Percentiles rank a stretch among this genome's conserved stretches.
phyloP scores from a whole-genome alignment of 129 eudicot genomes.

The Flaveria brownii region DNA sequence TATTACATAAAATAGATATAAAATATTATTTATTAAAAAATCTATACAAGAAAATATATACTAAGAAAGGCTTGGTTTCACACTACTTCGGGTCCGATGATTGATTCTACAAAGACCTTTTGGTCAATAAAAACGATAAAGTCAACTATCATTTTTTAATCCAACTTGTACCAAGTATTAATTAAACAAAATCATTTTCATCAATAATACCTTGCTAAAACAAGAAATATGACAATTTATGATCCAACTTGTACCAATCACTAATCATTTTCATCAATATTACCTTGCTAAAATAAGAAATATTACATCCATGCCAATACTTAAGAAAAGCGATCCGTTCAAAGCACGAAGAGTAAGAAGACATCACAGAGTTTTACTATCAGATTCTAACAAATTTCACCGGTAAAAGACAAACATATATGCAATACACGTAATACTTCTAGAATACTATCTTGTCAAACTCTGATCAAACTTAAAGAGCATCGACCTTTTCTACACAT shows the following conservation, averaged over 20 bases:
- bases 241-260: too few relatives aligned
- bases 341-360: too few relatives aligned
- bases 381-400: too few relatives aligned
- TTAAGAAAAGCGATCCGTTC: too few relatives aligned
- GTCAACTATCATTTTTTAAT: neutral
- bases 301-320: neutral
- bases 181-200: neutral
- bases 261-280: neutral
- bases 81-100: conserved; percentile 19
- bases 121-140: neutral
- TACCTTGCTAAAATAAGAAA: neutral
- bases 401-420: too few relatives aligned
- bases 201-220: neutral
- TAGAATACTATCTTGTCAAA: too few relatives aligned
- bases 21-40: neutral
- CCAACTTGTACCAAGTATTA: neutral
- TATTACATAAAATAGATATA: too few relatives aligned
- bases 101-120: conserved; percentile 12
- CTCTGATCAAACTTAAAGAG: too few relatives aligned
- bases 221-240: neutral
- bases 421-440: too few relatives aligned
- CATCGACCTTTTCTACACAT: too few relatives aligned
- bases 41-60: neutral
- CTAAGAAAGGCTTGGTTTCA: conserved; percentile 20
- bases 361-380: too few relatives aligned